Evolutionary conservation across 352 stramenopile genomes (phyloP), one percentile per base, ranked within the genome.

Genomic region (Peronosclerospora sorghi): DNA sequence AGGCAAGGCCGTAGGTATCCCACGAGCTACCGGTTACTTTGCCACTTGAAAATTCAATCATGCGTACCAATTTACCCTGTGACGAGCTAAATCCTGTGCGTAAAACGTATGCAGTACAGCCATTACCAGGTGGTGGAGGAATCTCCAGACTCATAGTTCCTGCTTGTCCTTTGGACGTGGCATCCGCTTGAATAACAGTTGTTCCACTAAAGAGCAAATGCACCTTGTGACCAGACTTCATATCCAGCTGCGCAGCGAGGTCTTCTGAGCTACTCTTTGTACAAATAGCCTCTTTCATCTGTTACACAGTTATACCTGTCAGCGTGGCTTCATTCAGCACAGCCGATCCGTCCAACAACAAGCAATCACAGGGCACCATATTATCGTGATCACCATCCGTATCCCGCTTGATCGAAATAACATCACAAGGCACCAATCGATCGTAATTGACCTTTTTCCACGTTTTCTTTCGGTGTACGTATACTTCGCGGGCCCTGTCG

Each of bases 291-390:
- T 97, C 92, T 59, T 99, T 99, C 62, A 97, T 89, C 61, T 99
- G 94, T 8, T 95, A 95, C 23, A 98, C 86, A 49, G 86, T 98
- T 63, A 99, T 96, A 30, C 96, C 96, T 1, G 96, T 99, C 27
- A 99, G 63, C 41, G 97, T 97, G 13, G 96, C 95, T 68, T 99
- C 96, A 66, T 99, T 98, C 12, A 98, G 88, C 8, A 99, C 93
- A 32, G 86, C 93, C 18, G 77, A 86, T 8, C 96, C 96, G 35
- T 87, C 67, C 24, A 99, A 50, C 20, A 99, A 67, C 41, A 99
- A 62, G 26, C 94, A 79, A 69, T 99, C 96, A 40, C 88, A 97
- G 8, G 96, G 95, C 18, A 98, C 75, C 36, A 79, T 78, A 48
- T 87, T 90, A 49, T 86, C 70, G 32, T 73, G 73, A 7, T 89